These are phyloP conservation scores for Macrotyloma uniflorum DNA, from an alignment of 306 rosid species.

Conservation along the genomic window DNA sequence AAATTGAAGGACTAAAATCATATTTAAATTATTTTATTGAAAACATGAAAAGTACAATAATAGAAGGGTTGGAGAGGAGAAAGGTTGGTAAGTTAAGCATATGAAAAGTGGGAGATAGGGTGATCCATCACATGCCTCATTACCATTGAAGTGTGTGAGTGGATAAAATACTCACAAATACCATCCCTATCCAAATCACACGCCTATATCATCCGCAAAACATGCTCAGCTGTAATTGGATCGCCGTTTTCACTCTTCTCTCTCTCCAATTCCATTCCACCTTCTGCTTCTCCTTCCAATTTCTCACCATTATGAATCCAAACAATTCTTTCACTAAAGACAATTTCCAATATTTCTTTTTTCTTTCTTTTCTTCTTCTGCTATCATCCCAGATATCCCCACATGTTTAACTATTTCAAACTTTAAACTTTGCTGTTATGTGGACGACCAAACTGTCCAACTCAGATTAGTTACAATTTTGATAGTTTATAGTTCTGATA, in stretches of 20 bases:
- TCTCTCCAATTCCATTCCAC: background rate
- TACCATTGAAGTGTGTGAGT: background rate
- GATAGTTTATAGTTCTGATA: too few relatives aligned
- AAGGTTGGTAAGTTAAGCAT: too few relatives aligned
- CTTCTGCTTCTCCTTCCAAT: background rate
- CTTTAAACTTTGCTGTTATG: background rate
- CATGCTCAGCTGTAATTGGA: conserved; percentile 44
- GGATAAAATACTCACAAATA: background rate
- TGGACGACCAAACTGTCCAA: too few relatives aligned
- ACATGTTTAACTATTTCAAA: background rate
- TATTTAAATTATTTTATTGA: too few relatives aligned
- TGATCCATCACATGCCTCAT: conserved; percentile 24
- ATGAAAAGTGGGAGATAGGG: conserved; percentile 34
- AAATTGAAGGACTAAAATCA: too few relatives aligned
- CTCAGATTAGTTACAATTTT: too few relatives aligned
- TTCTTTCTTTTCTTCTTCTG: background rate
- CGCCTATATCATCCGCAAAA: conserved; percentile 40
- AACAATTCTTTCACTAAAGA: background rate
- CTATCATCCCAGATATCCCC: background rate
- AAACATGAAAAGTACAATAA: too few relatives aligned
- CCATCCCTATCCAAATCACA: conserved; percentile 7
- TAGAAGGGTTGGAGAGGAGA: too few relatives aligned
- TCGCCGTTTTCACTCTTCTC: conserved; percentile 39
- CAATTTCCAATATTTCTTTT: background rate
- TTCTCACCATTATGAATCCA: background rate